Conservation (phyloP, 164 flowering plant genomes). For the Pachysandra terminalis region DNA sequence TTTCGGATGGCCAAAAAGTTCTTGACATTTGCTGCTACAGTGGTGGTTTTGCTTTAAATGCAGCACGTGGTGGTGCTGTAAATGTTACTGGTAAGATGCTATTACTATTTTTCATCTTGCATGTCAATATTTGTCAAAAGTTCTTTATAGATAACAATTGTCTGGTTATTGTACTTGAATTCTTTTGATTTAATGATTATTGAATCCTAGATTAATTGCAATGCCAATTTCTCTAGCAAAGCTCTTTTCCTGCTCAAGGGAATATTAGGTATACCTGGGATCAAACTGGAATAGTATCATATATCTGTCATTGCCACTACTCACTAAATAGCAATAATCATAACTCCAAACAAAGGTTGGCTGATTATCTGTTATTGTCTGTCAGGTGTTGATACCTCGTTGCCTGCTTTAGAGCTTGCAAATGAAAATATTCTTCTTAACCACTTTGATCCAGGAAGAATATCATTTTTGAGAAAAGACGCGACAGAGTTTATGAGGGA, state of each 20-base stretch:
- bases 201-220: background rate
- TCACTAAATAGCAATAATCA: too few species aligned
- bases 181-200: too few species aligned
- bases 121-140: slow-evolving; percentile 1
- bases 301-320: too few species aligned
- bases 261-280: background rate
- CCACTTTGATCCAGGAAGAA: slow-evolving; percentile 50
- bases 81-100: slow-evolving; percentile 59
- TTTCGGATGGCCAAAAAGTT: slow-evolving; percentile 65
- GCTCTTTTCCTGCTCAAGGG: background rate
- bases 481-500: slow-evolving; percentile 71
- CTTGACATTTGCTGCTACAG: slow-evolving; percentile 95
- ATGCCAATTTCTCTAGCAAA: background rate
- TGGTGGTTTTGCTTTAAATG: slow-evolving; percentile 96
- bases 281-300: background rate
- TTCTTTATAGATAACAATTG: background rate
- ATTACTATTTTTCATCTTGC: background rate
- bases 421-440: slow-evolving; percentile 75
- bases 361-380: slow-evolving; percentile 4
- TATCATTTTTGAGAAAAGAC: slow-evolving; percentile 72
- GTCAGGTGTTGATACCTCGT: slow-evolving; percentile 77
- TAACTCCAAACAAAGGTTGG: background rate
- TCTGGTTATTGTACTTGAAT: background rate
- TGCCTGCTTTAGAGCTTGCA: slow-evolving; percentile 86
- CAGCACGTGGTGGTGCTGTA: slow-evolving; percentile 73